These are phyloP conservation scores for Coniochaeta prunicola DNA, from an alignment of 2,329 filamentous ascomycete species.

Conservation along the genomic window DNA sequence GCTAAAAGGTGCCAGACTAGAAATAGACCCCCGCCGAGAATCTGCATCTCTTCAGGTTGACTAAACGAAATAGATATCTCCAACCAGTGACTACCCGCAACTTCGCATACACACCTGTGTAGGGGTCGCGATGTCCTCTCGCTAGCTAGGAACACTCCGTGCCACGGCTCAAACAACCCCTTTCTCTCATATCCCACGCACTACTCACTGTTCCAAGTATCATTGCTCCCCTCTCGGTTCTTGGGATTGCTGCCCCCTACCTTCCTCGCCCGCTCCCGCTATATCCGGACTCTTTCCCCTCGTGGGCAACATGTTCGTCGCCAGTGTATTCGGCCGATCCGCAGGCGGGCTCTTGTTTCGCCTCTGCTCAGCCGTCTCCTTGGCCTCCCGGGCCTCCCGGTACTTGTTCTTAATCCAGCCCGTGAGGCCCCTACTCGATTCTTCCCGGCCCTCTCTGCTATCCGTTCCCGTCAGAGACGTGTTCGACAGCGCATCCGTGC, in stretches of 20 bases:
- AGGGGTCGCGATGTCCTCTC: background rate
- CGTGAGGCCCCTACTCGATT: conserved; percentile 39
- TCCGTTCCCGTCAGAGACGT: conserved; percentile 20
- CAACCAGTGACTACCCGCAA: background rate
- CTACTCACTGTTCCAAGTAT: background rate
- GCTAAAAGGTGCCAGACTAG: background rate
- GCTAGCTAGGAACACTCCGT: background rate
- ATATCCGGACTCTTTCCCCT: conserved; percentile 1
- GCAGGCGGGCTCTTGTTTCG: conserved; percentile 50
- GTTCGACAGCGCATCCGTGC: conserved; percentile 29
- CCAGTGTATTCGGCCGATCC: conserved; percentile 16
- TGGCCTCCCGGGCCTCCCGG: conserved; percentile 50
- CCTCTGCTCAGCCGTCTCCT: conserved; percentile 47
- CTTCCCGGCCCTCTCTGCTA: conserved; percentile 34
- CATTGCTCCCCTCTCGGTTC: background rate
- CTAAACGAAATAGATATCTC: background rate
- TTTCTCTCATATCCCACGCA: background rate
- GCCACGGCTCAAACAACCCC: background rate
- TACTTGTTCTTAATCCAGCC: conserved; percentile 56
- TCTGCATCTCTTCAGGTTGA: background rate
- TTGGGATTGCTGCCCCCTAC: background rate
- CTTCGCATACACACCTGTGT: background rate
- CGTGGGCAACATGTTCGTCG: background rate
- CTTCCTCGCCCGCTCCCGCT: background rate
- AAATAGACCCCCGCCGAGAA: background rate